Conservation (phyloP, 352 stramenopile genomes). For the Phytophthora fragariae region DNA sequence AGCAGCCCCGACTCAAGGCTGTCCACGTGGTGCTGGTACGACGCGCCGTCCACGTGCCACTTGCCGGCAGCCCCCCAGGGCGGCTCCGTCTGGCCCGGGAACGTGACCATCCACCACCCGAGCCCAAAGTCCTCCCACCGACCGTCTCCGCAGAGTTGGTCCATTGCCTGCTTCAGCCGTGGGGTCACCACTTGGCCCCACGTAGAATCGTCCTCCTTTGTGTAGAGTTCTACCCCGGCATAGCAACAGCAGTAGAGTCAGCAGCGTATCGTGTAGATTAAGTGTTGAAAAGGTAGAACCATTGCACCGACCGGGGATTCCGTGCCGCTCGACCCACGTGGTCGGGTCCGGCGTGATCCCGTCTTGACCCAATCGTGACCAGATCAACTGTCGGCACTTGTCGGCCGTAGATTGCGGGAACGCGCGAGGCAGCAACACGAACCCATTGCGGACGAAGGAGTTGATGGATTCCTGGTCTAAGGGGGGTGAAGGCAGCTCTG, state of each 20-base stretch:
- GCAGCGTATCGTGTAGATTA: not conserved
- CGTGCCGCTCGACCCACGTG: slow-evolving; percentile 69
- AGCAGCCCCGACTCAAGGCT: slow-evolving; percentile 74
- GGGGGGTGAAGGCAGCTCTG: slow-evolving; percentile 7
- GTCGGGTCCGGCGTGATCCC: slow-evolving; percentile 47
- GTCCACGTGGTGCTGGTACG: slow-evolving; percentile 79
- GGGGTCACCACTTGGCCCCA: slow-evolving; percentile 59
- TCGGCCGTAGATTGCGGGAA: slow-evolving; percentile 56
- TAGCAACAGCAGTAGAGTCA: not conserved
- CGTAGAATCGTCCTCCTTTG: slow-evolving; percentile 38
- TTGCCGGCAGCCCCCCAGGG: slow-evolving; percentile 76
- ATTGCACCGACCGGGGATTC: slow-evolving; percentile 51
- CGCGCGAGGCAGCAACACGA: slow-evolving; percentile 64
- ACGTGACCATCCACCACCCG: slow-evolving; percentile 89
- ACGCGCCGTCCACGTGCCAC: slow-evolving; percentile 85
- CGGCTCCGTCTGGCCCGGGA: slow-evolving; percentile 54
- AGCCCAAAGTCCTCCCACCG: slow-evolving; percentile 77
- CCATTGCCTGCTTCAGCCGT: slow-evolving; percentile 58
- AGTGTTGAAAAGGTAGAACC: not conserved
- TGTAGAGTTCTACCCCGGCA: slow-evolving; percentile 54
- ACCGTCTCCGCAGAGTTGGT: slow-evolving; percentile 75
- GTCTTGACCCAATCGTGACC: slow-evolving; percentile 45
- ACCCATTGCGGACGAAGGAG: slow-evolving; percentile 73
- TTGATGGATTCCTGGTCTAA: slow-evolving; percentile 45
- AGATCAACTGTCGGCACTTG: slow-evolving; percentile 58